Evolutionary conservation across 176 grass and related monocot species (phyloP).

Genomic region (Oryza coarctata): DNA sequence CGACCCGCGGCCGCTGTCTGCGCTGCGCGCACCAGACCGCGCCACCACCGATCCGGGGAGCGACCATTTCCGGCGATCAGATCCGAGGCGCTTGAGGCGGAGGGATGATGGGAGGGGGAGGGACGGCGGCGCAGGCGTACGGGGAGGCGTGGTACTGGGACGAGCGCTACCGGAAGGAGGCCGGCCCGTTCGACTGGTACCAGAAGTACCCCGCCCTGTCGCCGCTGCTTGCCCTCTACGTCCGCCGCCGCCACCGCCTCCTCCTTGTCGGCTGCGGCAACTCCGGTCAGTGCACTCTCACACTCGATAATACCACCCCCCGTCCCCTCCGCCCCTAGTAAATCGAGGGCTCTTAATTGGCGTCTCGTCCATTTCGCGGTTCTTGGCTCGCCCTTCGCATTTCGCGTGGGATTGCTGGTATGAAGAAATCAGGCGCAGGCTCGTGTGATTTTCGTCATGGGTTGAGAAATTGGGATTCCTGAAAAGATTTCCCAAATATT

Average conservation of each 20-base stretch:
- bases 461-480: neutral
- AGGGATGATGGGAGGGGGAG: constrained; percentile 37
- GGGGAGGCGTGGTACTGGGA: constrained; percentile 95
- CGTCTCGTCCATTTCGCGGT: neutral
- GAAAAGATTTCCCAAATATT: neutral
- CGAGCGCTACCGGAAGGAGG: constrained; percentile 80
- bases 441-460: neutral
- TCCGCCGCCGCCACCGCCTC: constrained; percentile 51
- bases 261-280: constrained; percentile 94
- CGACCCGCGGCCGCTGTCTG: too few species aligned
- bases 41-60: neutral
- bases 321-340: too few species aligned
- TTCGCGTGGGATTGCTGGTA: neutral
- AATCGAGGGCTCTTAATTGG: neutral
- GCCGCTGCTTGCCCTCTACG: constrained; percentile 70
- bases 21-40: too few species aligned
- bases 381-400: neutral
- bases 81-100: constrained; percentile 3
- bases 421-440: neutral
- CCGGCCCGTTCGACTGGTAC: constrained; percentile 88
- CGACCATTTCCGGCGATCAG: constrained; percentile 24
- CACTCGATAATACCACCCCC: too few species aligned
- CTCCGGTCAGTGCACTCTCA: constrained; percentile 52
- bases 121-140: constrained; percentile 65
- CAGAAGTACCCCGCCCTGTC: constrained; percentile 84